phyloP scores from a whole-genome alignment of 306 rosid species.

The Purshia tridentata region DNA sequence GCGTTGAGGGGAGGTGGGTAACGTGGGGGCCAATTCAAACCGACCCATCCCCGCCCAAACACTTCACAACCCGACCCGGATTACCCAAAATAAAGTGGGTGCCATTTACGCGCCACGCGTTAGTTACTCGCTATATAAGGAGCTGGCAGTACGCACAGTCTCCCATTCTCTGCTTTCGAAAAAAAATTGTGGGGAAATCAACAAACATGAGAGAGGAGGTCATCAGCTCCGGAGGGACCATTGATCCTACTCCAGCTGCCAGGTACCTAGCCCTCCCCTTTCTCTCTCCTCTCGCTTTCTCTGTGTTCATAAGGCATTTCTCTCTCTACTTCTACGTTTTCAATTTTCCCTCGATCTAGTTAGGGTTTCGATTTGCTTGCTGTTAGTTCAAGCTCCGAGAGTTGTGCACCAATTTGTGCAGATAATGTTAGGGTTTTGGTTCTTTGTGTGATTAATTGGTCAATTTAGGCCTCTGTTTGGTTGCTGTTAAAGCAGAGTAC shows the following conservation, averaged over 20 bases:
- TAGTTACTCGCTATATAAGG: not conserved
- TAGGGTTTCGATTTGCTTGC: constrained; percentile 38
- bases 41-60: not conserved
- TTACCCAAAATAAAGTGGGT: not conserved
- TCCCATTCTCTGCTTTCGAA: not conserved
- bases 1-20: too few species aligned
- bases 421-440: constrained; percentile 13
- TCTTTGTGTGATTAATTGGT: constrained; percentile 15
- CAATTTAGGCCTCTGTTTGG: constrained; percentile 10
- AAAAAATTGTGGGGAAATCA: not conserved
- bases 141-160: not conserved
- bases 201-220: constrained; percentile 83
- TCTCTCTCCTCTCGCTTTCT: not conserved
- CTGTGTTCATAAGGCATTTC: not conserved
- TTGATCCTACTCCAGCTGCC: constrained; percentile 91
- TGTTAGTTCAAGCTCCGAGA: constrained; percentile 15
- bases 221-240: constrained; percentile 84
- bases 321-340: constrained; percentile 26
- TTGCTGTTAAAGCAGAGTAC: not conserved
- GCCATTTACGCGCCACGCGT: constrained; percentile 24
- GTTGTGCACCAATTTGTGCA: not conserved
- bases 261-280: constrained; percentile 38
- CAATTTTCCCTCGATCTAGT: constrained; percentile 11
- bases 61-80: not conserved
- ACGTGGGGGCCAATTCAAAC: not conserved